A percentile compares a stretch with the other conserved stretches of the same genome.
These are phyloP conservation scores for Cudoniella acicularis DNA, from an alignment of 495 filamentous ascomycete genomes.

Conservation along the genomic window DNA sequence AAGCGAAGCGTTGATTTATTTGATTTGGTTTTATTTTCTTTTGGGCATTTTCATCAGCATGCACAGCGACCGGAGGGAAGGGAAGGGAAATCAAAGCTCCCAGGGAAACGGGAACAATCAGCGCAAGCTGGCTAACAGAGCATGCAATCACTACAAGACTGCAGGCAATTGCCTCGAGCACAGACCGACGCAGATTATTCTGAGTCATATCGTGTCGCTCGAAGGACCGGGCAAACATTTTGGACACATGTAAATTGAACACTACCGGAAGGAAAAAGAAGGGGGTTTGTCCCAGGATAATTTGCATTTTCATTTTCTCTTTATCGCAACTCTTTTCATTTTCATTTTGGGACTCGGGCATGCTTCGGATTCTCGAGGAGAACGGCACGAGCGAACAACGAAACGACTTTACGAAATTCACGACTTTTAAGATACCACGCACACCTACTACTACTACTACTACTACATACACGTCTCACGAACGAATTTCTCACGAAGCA, in stretches of 20 bases:
- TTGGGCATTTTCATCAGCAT: constrained; percentile 19
- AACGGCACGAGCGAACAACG: not conserved
- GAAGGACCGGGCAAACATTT: constrained; percentile 12
- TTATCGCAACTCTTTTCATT: not conserved
- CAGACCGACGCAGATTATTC: constrained; percentile 6
- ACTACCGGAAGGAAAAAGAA: not conserved
- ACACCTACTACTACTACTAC: too few relatives aligned
- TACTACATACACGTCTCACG: constrained; percentile 4
- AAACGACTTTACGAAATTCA: constrained; percentile 15
- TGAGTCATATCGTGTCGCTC: constrained; percentile 3
- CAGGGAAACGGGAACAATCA: constrained; percentile 2
- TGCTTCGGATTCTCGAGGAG: not conserved
- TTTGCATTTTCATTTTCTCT: not conserved
- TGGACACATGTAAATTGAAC: constrained; percentile 15
- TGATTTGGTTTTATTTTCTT: constrained; percentile 12
- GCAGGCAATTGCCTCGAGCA: constrained; percentile 13
- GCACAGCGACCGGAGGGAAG: constrained; percentile 4
- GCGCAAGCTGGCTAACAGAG: constrained; percentile 1
- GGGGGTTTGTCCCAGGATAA: not conserved
- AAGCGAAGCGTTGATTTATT: constrained; percentile 30
- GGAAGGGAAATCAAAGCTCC: not conserved
- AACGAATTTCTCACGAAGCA: constrained; percentile 17
- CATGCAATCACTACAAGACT: not conserved
- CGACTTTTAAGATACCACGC: constrained; percentile 12
- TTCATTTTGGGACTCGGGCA: not conserved